These are phyloP conservation scores for Candida saitoana DNA, from an alignment of 805 yeast genomes.

Conservation along the genomic window DNA sequence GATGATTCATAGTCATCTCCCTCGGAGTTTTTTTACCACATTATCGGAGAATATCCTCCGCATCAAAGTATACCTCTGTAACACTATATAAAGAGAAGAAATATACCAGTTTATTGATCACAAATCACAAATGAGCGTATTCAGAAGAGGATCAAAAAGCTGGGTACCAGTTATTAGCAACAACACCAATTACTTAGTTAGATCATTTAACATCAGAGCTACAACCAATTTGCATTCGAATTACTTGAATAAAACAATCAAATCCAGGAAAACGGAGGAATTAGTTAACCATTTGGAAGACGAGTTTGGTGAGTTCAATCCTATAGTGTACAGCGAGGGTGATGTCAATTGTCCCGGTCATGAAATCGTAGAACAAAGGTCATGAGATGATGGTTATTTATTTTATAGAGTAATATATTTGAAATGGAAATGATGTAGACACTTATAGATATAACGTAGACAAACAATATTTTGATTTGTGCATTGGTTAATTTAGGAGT, in stretches of 20 bases:
- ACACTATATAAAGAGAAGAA: too few relatives aligned
- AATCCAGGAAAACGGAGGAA: background rate
- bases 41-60: too few relatives aligned
- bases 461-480: too few relatives aligned
- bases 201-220: background rate
- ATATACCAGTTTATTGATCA: background rate
- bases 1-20: background rate
- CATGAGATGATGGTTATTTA: background rate
- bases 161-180: slow-evolving; percentile 3
- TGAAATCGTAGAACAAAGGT: background rate
- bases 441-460: too few relatives aligned
- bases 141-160: slow-evolving; percentile 1
- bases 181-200: background rate
- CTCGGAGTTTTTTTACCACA: background rate
- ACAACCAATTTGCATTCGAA: background rate
- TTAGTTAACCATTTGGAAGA: background rate
- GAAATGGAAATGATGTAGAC: too few relatives aligned
- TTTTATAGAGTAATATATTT: background rate
- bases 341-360: background rate
- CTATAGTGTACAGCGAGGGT: background rate
- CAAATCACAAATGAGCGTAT: background rate
- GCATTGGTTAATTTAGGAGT: too few relatives aligned
- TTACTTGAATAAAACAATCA: background rate
- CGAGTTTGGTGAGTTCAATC: background rate
- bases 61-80: too few relatives aligned